Percentiles rank a stretch among this genome's conserved stretches.
phyloP scores from a whole-genome alignment of 176 grass and related monocot species.

The Paspalum vaginatum region DNA sequence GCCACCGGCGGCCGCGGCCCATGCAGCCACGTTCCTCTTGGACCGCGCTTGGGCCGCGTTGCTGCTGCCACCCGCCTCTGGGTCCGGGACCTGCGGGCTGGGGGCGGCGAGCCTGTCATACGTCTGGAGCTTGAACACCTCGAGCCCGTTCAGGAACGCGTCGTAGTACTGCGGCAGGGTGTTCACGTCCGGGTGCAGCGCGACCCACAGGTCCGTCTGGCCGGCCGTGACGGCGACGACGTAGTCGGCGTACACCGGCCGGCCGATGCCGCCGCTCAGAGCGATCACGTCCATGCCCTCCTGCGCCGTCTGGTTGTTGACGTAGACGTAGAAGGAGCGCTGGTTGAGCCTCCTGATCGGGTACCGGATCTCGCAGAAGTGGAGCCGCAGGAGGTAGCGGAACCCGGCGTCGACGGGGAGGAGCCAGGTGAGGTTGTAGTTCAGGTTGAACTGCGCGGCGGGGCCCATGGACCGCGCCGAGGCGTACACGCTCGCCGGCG shows the following conservation, averaged over 20 bases:
- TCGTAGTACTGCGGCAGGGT: conserved; percentile 40
- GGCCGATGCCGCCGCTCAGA: conserved; percentile 17
- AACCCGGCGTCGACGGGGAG: conserved; percentile 49
- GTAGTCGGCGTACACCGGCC: conserved; percentile 38
- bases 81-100: not conserved
- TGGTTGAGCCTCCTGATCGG: conserved; percentile 43
- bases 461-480: conserved; percentile 59
- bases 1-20: conserved; percentile 15
- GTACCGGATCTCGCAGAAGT: conserved; percentile 67
- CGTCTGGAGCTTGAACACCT: conserved; percentile 58
- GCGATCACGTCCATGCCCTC: conserved; percentile 21
- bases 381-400: conserved; percentile 50
- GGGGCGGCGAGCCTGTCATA: conserved; percentile 45
- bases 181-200: conserved; percentile 38
- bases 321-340: conserved; percentile 45
- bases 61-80: not conserved
- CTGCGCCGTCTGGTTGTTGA: conserved; percentile 51
- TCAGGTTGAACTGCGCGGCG: conserved; percentile 23
- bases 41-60: not conserved
- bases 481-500: conserved; percentile 45
- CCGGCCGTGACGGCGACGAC: conserved; percentile 18
- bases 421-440: conserved; percentile 64
- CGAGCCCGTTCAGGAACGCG: conserved; percentile 52
- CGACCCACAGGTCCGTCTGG: conserved; percentile 50
- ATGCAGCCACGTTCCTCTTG: conserved; percentile 19